Base-by-base conservation (phyloP, 148 eudicot species). In the Cornus kousa region DNA sequence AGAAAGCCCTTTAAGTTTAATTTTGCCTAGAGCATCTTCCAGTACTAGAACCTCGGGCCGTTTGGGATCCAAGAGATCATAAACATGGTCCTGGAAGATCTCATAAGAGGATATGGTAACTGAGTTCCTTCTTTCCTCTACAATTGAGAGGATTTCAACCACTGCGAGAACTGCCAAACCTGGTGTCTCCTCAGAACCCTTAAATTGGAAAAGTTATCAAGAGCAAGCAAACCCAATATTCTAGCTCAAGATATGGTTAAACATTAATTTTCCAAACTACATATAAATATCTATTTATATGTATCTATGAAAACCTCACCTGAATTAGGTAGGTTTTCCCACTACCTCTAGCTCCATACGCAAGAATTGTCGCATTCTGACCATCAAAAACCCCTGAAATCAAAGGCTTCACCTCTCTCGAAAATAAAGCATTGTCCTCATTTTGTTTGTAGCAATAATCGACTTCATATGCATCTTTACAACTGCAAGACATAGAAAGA, bases 271-370 rank as follows among this genome's bases (percentile, higher is more conserved):
- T 12, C 1, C 14, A 40, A n/a, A 24, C 23, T 10, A 39, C 23
- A 76, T 16, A 28, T 4, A 37, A 28, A 20, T 43, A 43, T 4
- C 0, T 43, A 6, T 43, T 3, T 43, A 9, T 35, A 35, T 35
- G 5, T 35, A 6, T 43, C 4, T 43, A 9, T 74, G 69, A 23
- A 57, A 76, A 72, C 53, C 76, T 32, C 55, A 96, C 99, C 90
- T 90, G 95, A 50, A 96, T 74, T 20, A 91, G 90, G 86, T 71
- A 85, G 39, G 99, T 92, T 81, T 96, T 96, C 74, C 99, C 99
- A 77, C 97, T 92, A 60, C 89, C 91, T 84, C 86, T 91, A 37
- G 98, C 91, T 77, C 99, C 98, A 70, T 85, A 91, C 22, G 93
- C 95, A 76, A 96, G 87, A 73, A 96, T 75, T 0, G 97, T 80